Evolutionary conservation across 2,329 filamentous ascomycete genomes (phyloP), one percentile per base, ranked within the genome.

Genomic region (Fusarium camptoceras): DNA sequence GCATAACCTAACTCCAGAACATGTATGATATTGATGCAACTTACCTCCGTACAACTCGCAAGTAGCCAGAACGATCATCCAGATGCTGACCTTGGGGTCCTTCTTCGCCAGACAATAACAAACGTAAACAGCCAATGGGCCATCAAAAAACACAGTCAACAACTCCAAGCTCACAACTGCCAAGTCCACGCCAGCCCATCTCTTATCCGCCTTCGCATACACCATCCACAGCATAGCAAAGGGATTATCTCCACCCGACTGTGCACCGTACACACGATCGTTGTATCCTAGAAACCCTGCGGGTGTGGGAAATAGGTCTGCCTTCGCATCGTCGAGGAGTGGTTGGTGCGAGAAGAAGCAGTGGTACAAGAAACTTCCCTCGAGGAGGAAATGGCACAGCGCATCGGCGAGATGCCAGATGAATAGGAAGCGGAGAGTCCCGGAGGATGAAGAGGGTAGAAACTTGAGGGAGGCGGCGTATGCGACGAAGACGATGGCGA

Each of bases 361-460:
- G 82, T 97, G 93, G 85, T 94, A 98, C 25, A 98, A 89, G 81
- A 94, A 98, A 76, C 89, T 91, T 56, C 94, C 94, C 83, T 98
- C 95, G 78, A 98, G 92, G 78, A 94, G 85, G 81, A 97, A 89
- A 83, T 99, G 96, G 76, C 94, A 95, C 44, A 98, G 87, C 31
- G 93, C 93, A 80, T 98, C 94, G 82, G 97, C 97, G 39, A 93
- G 87, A 83, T 98, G 94, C 95, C 95, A 98, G 81, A 97, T 88
- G 86, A 97, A 97, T 70, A 98, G 89, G 77, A 92, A 83, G 66
- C 94, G 93, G 59, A 86, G 85, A 54, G 89, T 87, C 39, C 82
- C 78, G 2, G 87, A 81, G 14, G 89, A 83, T 2, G 83, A 76
- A 20, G 81, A 77, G 6, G 90, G 78, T 24, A 88, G 81, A 24